Evolutionary conservation across 2,329 filamentous ascomycete species (phyloP).

Genomic region (Phyllosticta citribraziliensis): DNA sequence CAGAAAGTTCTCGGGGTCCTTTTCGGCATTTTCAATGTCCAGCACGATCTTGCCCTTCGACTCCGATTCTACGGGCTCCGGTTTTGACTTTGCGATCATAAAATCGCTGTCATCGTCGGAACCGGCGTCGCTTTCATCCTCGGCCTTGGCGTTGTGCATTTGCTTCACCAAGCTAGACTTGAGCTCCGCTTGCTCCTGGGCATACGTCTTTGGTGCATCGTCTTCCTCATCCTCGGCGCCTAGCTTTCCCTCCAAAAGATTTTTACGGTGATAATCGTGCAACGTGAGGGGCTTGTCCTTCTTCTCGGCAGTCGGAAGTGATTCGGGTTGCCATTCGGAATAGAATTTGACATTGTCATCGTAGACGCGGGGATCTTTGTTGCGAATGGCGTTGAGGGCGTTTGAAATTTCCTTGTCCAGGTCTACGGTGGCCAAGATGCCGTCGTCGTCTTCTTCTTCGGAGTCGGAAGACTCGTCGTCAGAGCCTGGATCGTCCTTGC

Average conservation of each 20-base stretch:
- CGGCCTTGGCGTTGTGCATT: slow-evolving; percentile 56
- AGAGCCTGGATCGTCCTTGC: slow-evolving; percentile 48
- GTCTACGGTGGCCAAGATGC: slow-evolving; percentile 72
- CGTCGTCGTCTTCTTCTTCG: slow-evolving; percentile 84
- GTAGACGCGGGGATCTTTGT: slow-evolving; percentile 87
- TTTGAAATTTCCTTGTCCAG: slow-evolving; percentile 81
- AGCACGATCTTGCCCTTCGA: slow-evolving; percentile 34
- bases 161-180: slow-evolving; percentile 70
- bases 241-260: slow-evolving; percentile 63
- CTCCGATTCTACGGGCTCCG: slow-evolving; percentile 21
- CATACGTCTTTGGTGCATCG: slow-evolving; percentile 58
- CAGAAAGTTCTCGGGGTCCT: slow-evolving; percentile 85
- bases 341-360: slow-evolving; percentile 75
- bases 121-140: slow-evolving; percentile 31
- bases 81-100: slow-evolving; percentile 56
- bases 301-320: slow-evolving; percentile 32
- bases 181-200: slow-evolving; percentile 76
- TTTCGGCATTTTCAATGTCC: slow-evolving; percentile 65
- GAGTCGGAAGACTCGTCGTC: slow-evolving; percentile 37
- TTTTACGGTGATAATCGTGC: slow-evolving; percentile 84
- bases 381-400: slow-evolving; percentile 76
- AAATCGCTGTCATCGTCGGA: slow-evolving; percentile 52
- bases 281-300: slow-evolving; percentile 79
- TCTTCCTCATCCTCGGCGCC: slow-evolving; percentile 52
- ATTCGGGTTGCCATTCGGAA: slow-evolving; percentile 49